phyloP scores from a whole-genome alignment of 2,329 filamentous ascomycete genomes.

The Epichloe baconii region DNA sequence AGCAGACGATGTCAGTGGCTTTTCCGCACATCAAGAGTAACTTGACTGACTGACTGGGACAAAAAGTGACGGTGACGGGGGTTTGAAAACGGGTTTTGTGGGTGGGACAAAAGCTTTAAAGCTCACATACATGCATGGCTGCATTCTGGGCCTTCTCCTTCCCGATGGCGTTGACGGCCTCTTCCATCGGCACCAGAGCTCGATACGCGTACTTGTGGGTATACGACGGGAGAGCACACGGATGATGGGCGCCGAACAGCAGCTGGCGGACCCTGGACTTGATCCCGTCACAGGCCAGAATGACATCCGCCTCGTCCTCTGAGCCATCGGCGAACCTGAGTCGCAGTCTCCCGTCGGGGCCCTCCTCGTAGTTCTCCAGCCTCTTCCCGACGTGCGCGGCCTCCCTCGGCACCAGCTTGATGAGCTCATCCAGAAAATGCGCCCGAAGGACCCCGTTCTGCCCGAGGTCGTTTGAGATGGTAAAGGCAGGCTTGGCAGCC shows the following conservation, averaged over 20 bases:
- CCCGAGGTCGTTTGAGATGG: constrained; percentile 8
- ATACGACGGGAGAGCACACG: constrained; percentile 28
- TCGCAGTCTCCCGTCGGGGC: constrained; percentile 11
- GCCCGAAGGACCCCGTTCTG: constrained; percentile 23
- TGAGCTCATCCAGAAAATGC: constrained; percentile 26
- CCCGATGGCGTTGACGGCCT: constrained; percentile 36
- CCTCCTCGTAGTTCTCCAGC: constrained; percentile 18
- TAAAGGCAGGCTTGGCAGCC: background rate
- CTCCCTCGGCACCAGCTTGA: constrained; percentile 22
- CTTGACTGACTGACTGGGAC: background rate
- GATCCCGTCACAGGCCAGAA: constrained; percentile 53
- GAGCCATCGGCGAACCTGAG: constrained; percentile 26
- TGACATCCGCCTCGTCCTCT: constrained; percentile 13
- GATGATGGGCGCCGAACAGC: constrained; percentile 30
- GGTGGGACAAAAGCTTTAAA: background rate
- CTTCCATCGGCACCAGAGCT: constrained; percentile 30
- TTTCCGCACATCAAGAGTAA: background rate
- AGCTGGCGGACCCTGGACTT: constrained; percentile 39
- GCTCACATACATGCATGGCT: constrained; percentile 4
- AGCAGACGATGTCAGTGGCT: background rate
- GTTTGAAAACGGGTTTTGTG: too few species aligned
- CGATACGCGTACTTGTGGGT: constrained; percentile 47
- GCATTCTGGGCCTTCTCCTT: constrained; percentile 17
- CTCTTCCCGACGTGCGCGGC: constrained; percentile 22
- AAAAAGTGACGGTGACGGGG: background rate